Base-by-base conservation (phyloP, 106 monocot genomes). In the Dioscorea zingiberensis region DNA sequence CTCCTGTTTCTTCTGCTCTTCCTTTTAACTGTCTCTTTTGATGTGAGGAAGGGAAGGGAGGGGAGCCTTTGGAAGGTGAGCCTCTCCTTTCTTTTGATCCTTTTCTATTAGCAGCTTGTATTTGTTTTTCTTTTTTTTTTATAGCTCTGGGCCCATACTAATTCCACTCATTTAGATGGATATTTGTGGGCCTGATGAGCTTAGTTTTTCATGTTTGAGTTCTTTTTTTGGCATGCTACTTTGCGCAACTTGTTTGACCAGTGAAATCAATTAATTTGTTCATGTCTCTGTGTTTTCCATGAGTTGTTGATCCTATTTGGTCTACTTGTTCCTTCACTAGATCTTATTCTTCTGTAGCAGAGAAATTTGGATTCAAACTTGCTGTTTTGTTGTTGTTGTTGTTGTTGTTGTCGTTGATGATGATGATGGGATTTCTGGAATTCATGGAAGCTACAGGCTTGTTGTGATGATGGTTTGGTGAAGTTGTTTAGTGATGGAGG, bases 401-500 rank as follows among this genome's bases (percentile, higher is more conserved):
- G 24, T 4, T 25, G 23, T 57, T n/a, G n/a, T n/a, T n/a, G n/a
- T 57, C 13, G 57, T 25, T 25, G 57, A 0, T 19, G 16, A 4
- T 53, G 51, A 18, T 53, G 15, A 15, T 53, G 16, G 2, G 5
- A 22, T 56, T 23, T 60, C 14, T 56, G 56, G 56, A 12, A 56
- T 22, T 56, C 22, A 18, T 51, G 51, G 51, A 18, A 12, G 23
- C 23, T 22, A 21, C 56, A 56, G 56, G 19, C 21, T 22, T 3
- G 56, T 56, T 21, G n/a, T 21, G 19, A 21, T 54, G 53, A 47
- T 68, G 29, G 69, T 46, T 13, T 24, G 59, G 16, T 53, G 53
- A 68, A 63, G 54, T 44, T 21, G 9, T 44, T 47, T 13, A 67
- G 44, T 62, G 44, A 71, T 72, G 78, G 72, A 68, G 10, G 60